Evolutionary conservation across 352 stramenopile genomes (phyloP).

Genomic region (Globisporangium nagaii): DNA sequence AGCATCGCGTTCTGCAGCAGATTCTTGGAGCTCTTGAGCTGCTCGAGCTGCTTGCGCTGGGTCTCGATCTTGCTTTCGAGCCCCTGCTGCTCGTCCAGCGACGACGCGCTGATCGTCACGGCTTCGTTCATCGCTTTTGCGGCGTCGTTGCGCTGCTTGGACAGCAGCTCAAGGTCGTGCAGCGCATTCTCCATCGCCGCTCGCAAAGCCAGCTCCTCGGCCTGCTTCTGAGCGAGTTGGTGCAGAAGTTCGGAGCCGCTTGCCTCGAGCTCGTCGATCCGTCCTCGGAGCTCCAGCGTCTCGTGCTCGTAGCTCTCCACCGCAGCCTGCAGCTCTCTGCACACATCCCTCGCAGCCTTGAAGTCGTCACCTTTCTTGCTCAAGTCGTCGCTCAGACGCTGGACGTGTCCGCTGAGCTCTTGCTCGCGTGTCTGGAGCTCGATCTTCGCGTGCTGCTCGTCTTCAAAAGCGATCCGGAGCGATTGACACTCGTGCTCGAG

Average conservation of each 20-base stretch:
- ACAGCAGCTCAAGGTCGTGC: slow-evolving; percentile 55
- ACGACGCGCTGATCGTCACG: slow-evolving; percentile 75
- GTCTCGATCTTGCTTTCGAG: slow-evolving; percentile 51
- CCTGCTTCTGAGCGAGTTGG: slow-evolving; percentile 38
- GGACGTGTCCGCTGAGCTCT: slow-evolving; percentile 26
- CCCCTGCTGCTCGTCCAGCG: slow-evolving; percentile 70
- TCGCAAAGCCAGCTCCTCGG: slow-evolving; percentile 44
- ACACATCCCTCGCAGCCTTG: slow-evolving; percentile 42
- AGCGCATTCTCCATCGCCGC: slow-evolving; percentile 63
- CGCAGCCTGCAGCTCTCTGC: slow-evolving; percentile 35
- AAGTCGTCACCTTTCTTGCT: slow-evolving; percentile 45
- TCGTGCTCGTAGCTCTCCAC: slow-evolving; percentile 31
- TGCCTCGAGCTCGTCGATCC: slow-evolving; percentile 24
- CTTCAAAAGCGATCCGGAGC: slow-evolving; percentile 17
- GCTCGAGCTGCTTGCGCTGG: slow-evolving; percentile 66
- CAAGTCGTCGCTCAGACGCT: slow-evolving; percentile 23
- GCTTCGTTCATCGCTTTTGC: slow-evolving; percentile 81
- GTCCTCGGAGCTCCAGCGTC: slow-evolving; percentile 15
- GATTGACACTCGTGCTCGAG: slow-evolving; percentile 24
- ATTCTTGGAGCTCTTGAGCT: slow-evolving; percentile 72
- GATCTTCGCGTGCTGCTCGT: slow-evolving; percentile 28
- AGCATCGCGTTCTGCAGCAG: slow-evolving; percentile 80
- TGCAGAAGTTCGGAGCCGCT: slow-evolving; percentile 23
- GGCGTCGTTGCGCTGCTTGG: slow-evolving; percentile 70
- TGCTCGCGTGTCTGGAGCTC: slow-evolving; percentile 28